Conservation (phyloP, 257 asterid genomes). For the Salvia rosmarinus region DNA sequence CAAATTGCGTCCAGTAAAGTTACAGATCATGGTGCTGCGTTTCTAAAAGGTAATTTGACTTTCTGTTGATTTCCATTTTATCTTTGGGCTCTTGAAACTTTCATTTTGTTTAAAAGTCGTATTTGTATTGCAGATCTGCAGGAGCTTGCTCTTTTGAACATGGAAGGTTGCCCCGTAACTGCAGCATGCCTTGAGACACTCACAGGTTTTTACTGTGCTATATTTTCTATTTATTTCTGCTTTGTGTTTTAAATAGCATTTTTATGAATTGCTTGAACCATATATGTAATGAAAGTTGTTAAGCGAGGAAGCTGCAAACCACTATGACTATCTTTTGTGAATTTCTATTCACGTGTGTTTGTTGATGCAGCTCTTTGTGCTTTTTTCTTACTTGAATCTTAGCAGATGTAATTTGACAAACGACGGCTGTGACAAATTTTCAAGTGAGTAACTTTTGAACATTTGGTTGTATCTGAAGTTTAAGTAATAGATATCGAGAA, state of each 20-base stretch:
- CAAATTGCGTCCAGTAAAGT: conserved; percentile 84
- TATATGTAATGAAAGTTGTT: neutral
- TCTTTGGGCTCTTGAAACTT: no score
- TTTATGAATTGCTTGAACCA: neutral
- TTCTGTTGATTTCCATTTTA: no score
- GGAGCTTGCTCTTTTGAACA: conserved; percentile 68
- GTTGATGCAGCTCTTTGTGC: conserved; percentile 62
- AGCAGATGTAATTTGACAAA: conserved; percentile 78
- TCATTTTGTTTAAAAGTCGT: no score
- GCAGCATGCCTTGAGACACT: conserved; percentile 78
- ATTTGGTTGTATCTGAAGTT: neutral
- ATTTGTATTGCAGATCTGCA: conserved; percentile 58
- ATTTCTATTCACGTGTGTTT: conserved; percentile 11
- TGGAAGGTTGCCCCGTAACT: conserved; percentile 89
- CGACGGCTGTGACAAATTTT: conserved; percentile 68
- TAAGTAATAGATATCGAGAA: conserved; percentile 11
- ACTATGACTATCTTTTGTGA: neutral
- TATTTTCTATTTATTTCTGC: conserved; percentile 11
- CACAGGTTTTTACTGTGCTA: conserved; percentile 51
- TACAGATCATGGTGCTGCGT: conserved; percentile 69
- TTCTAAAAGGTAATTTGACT: conserved; percentile 63
- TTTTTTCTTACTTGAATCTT: conserved; percentile 65
- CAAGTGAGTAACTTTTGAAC: conserved; percentile 47
- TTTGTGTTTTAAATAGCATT: no score
- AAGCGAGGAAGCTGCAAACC: no score